Conservation (phyloP, 306 rosid species). For the Quercus berberidifolia region DNA sequence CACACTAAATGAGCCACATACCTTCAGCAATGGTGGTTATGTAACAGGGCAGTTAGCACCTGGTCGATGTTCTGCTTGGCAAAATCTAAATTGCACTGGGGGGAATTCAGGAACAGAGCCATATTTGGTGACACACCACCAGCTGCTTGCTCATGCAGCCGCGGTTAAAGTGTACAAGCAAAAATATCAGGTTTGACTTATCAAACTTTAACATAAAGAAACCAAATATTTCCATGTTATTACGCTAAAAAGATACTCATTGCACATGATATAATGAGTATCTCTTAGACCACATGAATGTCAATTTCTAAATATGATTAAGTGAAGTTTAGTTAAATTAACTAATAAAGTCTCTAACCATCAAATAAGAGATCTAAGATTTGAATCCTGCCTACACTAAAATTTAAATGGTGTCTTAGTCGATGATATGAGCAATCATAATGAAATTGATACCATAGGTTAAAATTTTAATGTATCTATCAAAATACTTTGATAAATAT, state of each 20-base stretch:
- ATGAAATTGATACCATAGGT: no score
- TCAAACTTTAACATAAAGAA: no score
- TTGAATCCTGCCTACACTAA: no score
- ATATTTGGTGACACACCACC: slow-evolving; percentile 54
- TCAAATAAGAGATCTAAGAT: no score
- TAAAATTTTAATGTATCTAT: no score
- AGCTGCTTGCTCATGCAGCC: slow-evolving; percentile 62
- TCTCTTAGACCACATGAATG: not conserved
- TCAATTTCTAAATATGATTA: not conserved
- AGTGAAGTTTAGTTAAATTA: no score
- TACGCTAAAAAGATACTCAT: not conserved
- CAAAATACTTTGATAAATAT: no score
- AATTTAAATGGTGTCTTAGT: no score
- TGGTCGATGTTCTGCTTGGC: slow-evolving; percentile 61
- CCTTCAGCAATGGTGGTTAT: slow-evolving; percentile 37
- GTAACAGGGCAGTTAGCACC: slow-evolving; percentile 50
- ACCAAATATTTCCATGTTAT: not conserved
- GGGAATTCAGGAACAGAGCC: slow-evolving; percentile 73
- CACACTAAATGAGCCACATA: slow-evolving; percentile 63
- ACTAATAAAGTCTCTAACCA: no score
- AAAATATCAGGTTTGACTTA: slow-evolving; percentile 48
- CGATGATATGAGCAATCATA: no score
- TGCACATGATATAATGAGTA: not conserved
- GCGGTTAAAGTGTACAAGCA: slow-evolving; percentile 42
- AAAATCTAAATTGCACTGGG: slow-evolving; percentile 42